phyloP scores from a whole-genome alignment of 164 flowering plant species.

The Chloranthus sessilifolius region DNA sequence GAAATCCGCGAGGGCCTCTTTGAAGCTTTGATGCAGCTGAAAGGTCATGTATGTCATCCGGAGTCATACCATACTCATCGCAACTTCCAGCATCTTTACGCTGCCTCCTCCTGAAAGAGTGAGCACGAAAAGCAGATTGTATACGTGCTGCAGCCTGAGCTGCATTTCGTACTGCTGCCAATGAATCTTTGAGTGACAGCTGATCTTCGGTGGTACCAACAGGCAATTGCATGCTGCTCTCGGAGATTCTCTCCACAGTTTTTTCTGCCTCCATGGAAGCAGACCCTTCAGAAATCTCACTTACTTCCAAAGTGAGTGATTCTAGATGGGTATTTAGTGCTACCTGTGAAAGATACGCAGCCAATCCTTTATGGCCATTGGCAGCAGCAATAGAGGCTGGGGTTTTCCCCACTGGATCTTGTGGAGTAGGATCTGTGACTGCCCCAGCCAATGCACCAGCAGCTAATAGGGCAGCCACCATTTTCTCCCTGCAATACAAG shows the following conservation, averaged over 20 bases:
- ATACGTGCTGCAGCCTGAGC: conserved; percentile 98
- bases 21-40: conserved; percentile 54
- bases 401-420: conserved; percentile 69
- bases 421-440: conserved; percentile 80
- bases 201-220: conserved; percentile 44
- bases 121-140: conserved; percentile 90
- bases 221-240: conserved; percentile 9
- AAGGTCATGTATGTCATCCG: conserved; percentile 46
- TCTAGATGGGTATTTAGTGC: conserved; percentile 82
- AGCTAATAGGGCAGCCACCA: conserved; percentile 89
- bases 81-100: conserved; percentile 18
- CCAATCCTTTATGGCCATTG: conserved; percentile 81
- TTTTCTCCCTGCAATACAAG: conserved; percentile 67
- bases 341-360: conserved; percentile 92
- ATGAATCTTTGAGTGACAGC: conserved; percentile 53
- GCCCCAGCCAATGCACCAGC: conserved; percentile 89
- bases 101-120: conserved; percentile 81
- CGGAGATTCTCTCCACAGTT: conserved; percentile 49
- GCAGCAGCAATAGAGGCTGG: conserved; percentile 76
- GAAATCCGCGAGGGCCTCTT: conserved; percentile 36
- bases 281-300: conserved; percentile 67
- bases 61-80: conserved; percentile 52
- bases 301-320: conserved; percentile 72
- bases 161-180: conserved; percentile 87
- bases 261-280: conserved; percentile 76